Evolutionary conservation across 768 basidiomycete genomes (phyloP).

Genomic region (Kwoniella sp.): DNA sequence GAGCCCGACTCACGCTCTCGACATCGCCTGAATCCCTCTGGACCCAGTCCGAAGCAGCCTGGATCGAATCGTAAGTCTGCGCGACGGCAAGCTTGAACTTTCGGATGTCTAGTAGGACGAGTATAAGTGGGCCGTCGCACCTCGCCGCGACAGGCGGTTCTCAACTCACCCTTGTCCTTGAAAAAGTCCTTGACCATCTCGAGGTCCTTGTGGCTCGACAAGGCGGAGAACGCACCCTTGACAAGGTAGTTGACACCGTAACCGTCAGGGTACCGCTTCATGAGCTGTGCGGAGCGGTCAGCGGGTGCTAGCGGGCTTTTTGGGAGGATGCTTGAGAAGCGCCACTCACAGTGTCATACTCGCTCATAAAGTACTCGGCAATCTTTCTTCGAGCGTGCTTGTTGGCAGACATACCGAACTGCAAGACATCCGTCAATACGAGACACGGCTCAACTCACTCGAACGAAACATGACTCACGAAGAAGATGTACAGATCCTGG

Average conservation of each 20-base stretch:
- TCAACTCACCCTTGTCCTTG: slow-evolving; percentile 56
- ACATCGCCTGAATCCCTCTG: slow-evolving; percentile 47
- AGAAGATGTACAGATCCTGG: slow-evolving; percentile 50
- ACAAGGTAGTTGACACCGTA: slow-evolving; percentile 44
- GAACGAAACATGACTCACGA: slow-evolving; percentile 15
- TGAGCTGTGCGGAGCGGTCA: slow-evolving; percentile 17
- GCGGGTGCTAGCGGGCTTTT: background rate
- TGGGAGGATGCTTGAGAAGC: too few relatives aligned
- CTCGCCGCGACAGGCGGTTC: background rate
- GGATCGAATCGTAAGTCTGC: slow-evolving; percentile 49
- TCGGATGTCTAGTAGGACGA: slow-evolving; percentile 25
- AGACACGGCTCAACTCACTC: background rate
- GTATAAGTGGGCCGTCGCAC: background rate
- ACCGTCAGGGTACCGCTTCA: slow-evolving; percentile 69
- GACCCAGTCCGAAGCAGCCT: slow-evolving; percentile 48
- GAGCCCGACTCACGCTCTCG: slow-evolving; percentile 34
- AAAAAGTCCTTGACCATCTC: slow-evolving; percentile 62
- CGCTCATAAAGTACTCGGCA: slow-evolving; percentile 63
- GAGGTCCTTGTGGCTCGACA: slow-evolving; percentile 68
- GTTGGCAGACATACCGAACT: slow-evolving; percentile 59
- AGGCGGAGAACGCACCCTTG: slow-evolving; percentile 52
- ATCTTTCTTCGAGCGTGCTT: slow-evolving; percentile 57
- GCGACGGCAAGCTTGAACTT: slow-evolving; percentile 46
- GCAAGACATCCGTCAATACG: slow-evolving; percentile 21
- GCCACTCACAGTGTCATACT: slow-evolving; percentile 61